Base-by-base conservation (phyloP, 495 filamentous ascomycete genomes). In the Sphaerosporella brunnea region DNA sequence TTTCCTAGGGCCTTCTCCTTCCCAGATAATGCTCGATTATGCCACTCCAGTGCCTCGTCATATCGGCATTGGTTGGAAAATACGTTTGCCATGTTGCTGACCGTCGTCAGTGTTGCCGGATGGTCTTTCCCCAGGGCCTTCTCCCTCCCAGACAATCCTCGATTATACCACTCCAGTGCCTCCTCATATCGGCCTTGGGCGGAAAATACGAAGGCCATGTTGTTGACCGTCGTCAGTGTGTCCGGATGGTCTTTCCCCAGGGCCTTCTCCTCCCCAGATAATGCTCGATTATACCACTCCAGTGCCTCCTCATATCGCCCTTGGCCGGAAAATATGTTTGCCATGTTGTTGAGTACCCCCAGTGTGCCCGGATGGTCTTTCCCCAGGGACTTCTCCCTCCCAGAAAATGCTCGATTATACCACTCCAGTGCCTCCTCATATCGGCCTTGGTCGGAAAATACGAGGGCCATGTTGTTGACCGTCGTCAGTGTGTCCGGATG, bases 241-340 rank as follows among this genome's bases (percentile, higher is more conserved):
- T 5, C 13, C 13, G 45, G 36, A 16, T 52, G 34, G 8, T 41
- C 36, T 21, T 23, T 23, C 9, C 45, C 45, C 2, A 51, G 38
- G 20, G 36, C 36, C 8, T 49, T 49, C 45, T 47, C 15, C 0
- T 0, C 15, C n/a, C 23, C 50, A 15, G 35, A 43, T n/a, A 52
- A 25, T 11, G 32, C 45, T n/a, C 50, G 50, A 24, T 48, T 39
- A 35, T 46, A 50, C 26, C 2, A 34, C n/a, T 35, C 24, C 11
- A 41, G 44, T 2, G 40, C 48, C 32, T 50, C 48, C 4, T 18
- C 19, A 16, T 45, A 50, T 34, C 39, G 30, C 1, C 46, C 48
- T 15, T 44, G 38, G 1, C n/a, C 15, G 1, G 4, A 0, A 7
- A 43, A 45, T 32, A 36, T 34, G 18, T 0, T 0, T 1, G 40